These are phyloP conservation scores for Colletotrichum acutatum DNA, from an alignment of 2,329 filamentous ascomycete genomes.

Conservation along the genomic window DNA sequence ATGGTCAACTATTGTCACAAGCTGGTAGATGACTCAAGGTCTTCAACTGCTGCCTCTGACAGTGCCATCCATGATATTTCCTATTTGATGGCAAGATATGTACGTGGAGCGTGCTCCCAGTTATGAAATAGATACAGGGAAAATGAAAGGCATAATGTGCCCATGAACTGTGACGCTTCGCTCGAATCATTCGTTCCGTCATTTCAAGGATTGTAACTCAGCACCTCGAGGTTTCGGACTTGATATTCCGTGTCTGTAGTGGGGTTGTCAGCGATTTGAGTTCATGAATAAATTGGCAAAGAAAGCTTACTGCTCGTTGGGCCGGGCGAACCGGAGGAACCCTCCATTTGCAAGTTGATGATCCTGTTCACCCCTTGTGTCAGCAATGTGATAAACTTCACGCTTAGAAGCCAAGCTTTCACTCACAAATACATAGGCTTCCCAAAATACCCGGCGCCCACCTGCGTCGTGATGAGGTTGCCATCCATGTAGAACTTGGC, in stretches of 20 bases:
- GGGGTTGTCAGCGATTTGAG: neutral
- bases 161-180: neutral
- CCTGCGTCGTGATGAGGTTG: slow-evolving; percentile 58
- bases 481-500: slow-evolving; percentile 67
- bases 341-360: slow-evolving; percentile 58
- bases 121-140: neutral
- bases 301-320: slow-evolving; percentile 40
- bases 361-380: slow-evolving; percentile 44
- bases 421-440: slow-evolving; percentile 56
- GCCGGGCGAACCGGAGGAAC: slow-evolving; percentile 55
- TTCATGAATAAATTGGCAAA: neutral
- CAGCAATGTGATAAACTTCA: neutral
- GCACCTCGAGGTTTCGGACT: slow-evolving; percentile 19
- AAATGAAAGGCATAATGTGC: neutral
- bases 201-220: slow-evolving; percentile 19
- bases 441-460: slow-evolving; percentile 60
- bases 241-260: slow-evolving; percentile 9
- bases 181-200: neutral
- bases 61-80: neutral
- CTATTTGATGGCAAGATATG: neutral
- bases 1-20: neutral
- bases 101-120: neutral
- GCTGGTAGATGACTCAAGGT: neutral
- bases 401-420: neutral
- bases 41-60: neutral